Base-by-base conservation (phyloP, 257 asterid genomes). In the Jasminum sambac region DNA sequence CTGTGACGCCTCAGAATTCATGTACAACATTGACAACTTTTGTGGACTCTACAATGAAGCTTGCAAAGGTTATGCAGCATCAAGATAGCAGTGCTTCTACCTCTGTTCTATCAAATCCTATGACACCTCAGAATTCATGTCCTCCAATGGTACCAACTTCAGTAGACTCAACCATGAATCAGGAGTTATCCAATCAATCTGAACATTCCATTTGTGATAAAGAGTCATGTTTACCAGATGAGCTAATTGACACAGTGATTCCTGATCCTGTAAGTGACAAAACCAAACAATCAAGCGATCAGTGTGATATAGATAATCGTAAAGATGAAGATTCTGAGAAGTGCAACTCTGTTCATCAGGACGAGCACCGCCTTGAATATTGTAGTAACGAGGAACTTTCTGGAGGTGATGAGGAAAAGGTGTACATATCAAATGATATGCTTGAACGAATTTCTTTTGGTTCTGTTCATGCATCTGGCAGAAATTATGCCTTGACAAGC, bases 71-170 rank as follows among this genome's bases (percentile, higher is more conserved):
- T 64, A 78, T 75, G 71, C 88, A 75, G 73, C 80, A 77, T 74
- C 89, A 83, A 76, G 95, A 90, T 57, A 84, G 87, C 75, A 82
- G 79, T 52, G 83, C 84, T 70, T 83, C 88, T 71, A 78, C 96
- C 70, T 87, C 83, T 66, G 73, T 73, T 59, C 52, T 74, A 71
- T 44, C 86, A 38, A 38, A 79, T 79, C 84, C 95, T 63, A 67
- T 75, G 82, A 78, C 84, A 67, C 86, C 90, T 69, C 95, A 76
- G 63, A 79, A 72, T 68, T 77, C 80, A 48, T 66, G 74, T 66
- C 78, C 78, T 40, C 58, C 85, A 25, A 75, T 68, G 72, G 17
- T 84, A 59, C 72, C 87, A 64, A 68, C 87, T 59, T 77, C 76
- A 70, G 84, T 86, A 25, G 93, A 85, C 83, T 64, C 84, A 64